Conservation (phyloP, 805 yeast species). For the Scheffersomyces ergatensis region DNA sequence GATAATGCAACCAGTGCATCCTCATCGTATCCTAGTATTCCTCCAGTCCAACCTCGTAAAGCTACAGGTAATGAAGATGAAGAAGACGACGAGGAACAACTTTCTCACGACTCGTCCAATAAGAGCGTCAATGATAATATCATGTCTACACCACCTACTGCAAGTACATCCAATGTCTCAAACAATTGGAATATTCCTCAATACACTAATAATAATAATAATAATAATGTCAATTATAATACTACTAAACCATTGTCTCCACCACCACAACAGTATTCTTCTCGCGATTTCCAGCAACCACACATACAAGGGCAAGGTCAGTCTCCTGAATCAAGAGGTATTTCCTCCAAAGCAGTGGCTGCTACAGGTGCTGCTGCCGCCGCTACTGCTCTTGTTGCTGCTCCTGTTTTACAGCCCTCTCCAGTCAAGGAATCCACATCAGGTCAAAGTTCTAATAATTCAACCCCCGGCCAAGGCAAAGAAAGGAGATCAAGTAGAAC, state of each 20-base stretch:
- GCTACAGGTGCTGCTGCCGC: background rate
- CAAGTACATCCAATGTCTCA: constrained; percentile 10
- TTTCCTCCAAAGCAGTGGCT: too few relatives aligned
- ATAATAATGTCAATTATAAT: too few relatives aligned
- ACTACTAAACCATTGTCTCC: too few relatives aligned
- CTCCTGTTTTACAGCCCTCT: background rate
- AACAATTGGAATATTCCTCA: background rate
- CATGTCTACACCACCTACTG: constrained; percentile 14
- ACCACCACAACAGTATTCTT: too few relatives aligned
- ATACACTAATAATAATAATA: background rate
- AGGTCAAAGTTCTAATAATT: background rate
- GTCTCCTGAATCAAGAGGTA: too few relatives aligned
- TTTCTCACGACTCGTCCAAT: constrained; percentile 10
- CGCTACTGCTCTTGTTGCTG: background rate
- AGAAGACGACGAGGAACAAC: background rate
- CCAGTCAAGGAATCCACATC: background rate
- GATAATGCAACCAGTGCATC: background rate
- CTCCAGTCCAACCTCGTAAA: background rate
- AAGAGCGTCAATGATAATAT: constrained; percentile 12
- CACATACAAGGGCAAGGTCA: too few relatives aligned
- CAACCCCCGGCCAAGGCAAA: background rate
- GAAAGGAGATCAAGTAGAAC: constrained; percentile 17
- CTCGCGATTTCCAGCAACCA: too few relatives aligned
- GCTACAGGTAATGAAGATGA: background rate
- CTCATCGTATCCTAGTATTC: background rate